phyloP scores from a whole-genome alignment of 1,139 yeast genomes.

The Casaregolazyma suthepensis region DNA sequence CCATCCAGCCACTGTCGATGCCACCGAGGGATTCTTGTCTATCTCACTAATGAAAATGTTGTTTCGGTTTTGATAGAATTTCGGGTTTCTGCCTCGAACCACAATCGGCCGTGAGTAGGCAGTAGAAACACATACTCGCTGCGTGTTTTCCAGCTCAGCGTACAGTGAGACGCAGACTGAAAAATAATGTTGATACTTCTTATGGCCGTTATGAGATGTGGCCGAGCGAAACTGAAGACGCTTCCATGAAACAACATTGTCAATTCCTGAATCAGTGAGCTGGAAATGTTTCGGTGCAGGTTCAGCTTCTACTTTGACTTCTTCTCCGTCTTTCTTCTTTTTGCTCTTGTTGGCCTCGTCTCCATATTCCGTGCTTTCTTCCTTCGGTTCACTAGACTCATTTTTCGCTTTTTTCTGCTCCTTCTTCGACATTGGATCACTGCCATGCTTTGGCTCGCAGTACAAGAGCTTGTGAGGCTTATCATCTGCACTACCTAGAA shows the following conservation, averaged over 20 bases:
- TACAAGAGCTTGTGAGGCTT: slow-evolving; percentile 24
- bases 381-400: slow-evolving; percentile 2
- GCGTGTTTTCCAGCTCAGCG: slow-evolving; percentile 30
- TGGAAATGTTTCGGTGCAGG: slow-evolving; percentile 26
- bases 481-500: slow-evolving; percentile 23
- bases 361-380: neutral
- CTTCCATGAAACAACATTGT: slow-evolving; percentile 35
- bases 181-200: slow-evolving; percentile 51
- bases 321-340: neutral
- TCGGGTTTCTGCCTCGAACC: slow-evolving; percentile 62
- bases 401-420: slow-evolving; percentile 5
- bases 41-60: slow-evolving; percentile 34
- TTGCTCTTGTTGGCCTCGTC: slow-evolving; percentile 2
- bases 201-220: slow-evolving; percentile 59
- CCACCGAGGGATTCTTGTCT: neutral
- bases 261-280: slow-evolving; percentile 25
- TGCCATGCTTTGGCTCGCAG: slow-evolving; percentile 24
- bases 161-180: slow-evolving; percentile 43
- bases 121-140: slow-evolving; percentile 24
- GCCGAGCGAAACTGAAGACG: slow-evolving; percentile 51
- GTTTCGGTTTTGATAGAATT: slow-evolving; percentile 53
- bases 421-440: slow-evolving; percentile 4
- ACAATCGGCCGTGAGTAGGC: slow-evolving; percentile 45
- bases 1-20: slow-evolving; percentile 2
- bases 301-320: slow-evolving; percentile 17